Base-by-base conservation (phyloP, 2,329 filamentous ascomycete genomes). In the Aspergillus caelatus region DNA sequence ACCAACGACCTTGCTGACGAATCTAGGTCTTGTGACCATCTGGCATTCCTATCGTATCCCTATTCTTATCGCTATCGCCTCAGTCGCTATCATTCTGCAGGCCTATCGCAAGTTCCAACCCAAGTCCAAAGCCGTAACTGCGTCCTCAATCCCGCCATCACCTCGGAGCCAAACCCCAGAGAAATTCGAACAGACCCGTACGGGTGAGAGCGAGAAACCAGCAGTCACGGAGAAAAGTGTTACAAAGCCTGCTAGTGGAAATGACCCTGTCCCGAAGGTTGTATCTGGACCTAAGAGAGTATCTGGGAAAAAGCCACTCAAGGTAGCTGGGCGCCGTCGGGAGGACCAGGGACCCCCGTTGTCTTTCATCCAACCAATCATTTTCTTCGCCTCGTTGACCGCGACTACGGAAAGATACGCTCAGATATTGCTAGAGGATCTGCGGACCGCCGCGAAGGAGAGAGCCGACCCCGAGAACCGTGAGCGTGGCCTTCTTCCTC, bases 371-470 rank as follows among this genome's bases (percentile, higher is more conserved):
- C 91, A 94, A 74, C 86, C 91, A 2, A 78, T 96, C 19, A 80
- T 97, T 36, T 98, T 97, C 81, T 98, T 91, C 81, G 94, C 93
- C 2, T 96, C 94, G 0, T 83, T 98, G 62, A 96, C 92, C 3
- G 92, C 90, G 3, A 91, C 88, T 36, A 97, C 94, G 1, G 89
- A 94, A 74, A 89, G 87, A 71, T 87, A 89, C 63, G 91, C 91
- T 1, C 84, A 87, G 28, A 81, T 84, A 1, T 87, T 95, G 56
- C 79, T 83, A n/a, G 81, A 86, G 62, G 78, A 80, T 1, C 75
- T 94, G 32, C 81, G 82, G 65, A 72, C 68, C 71, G 79, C 80
- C 6, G 71, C 74, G 16, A 74, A 77, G 58, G 60, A 69, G 9
- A 66, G 65, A 41, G 65, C 71, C 26, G 65, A 71, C 11, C 61